Conservation (phyloP, 176 grass and related monocot genomes). For the Elymus sibiricus region DNA sequence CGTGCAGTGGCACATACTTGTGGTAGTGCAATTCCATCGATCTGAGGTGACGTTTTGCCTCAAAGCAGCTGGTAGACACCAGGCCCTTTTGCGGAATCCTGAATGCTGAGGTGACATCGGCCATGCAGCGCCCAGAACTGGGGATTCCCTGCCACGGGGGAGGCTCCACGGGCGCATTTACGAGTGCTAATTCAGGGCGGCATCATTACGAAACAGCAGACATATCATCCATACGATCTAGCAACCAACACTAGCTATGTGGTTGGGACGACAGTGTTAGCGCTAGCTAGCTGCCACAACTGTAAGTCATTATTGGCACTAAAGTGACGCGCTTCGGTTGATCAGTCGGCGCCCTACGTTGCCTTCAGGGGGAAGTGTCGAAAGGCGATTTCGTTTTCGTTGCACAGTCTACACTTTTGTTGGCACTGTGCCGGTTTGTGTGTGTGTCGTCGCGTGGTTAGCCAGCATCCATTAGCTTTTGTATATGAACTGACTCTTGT, state of each 20-base stretch:
- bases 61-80: conserved; percentile 22
- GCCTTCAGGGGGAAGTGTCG: neutral
- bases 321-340: conserved; percentile 21
- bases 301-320: neutral
- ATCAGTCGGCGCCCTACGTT: neutral
- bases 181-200: neutral
- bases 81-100: conserved; percentile 9
- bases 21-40: neutral
- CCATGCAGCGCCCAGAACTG: conserved; percentile 40
- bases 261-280: neutral
- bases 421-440: neutral
- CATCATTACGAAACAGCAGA: neutral
- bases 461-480: neutral
- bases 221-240: conserved; percentile 18
- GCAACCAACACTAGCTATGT: neutral
- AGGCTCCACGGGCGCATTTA: neutral
- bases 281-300: neutral
- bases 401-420: neutral
- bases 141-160: conserved; percentile 11
- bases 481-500: neutral
- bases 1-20: neutral
- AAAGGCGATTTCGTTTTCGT: neutral
- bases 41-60: neutral
- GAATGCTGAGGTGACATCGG: conserved; percentile 39
- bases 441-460: neutral